Conservation (phyloP, 139 green algal species). For the Volvox africanus region DNA sequence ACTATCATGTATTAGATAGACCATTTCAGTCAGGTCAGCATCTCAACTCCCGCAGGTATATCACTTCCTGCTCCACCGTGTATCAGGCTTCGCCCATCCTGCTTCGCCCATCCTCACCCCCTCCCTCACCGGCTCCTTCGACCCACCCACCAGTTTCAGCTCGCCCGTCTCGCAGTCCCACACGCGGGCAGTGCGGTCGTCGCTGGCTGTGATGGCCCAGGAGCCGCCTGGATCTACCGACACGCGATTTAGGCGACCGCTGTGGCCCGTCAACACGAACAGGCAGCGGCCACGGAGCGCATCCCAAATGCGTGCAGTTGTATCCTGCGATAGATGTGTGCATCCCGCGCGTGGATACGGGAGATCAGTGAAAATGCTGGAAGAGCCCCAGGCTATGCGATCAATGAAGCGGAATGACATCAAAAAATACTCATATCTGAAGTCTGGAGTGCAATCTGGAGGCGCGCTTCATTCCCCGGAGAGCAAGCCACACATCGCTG, state of each 20-base stretch:
- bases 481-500: no score
- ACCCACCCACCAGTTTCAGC: slow-evolving; percentile 56
- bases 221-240: slow-evolving; percentile 53
- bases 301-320: slow-evolving; percentile 76
- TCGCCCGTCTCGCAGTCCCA: slow-evolving; percentile 70
- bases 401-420: no score
- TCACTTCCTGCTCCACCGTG: no score
- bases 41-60: no score
- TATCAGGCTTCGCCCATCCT: background rate
- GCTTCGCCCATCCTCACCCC: background rate
- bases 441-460: background rate
- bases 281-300: slow-evolving; percentile 59
- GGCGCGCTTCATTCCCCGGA: no score
- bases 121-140: background rate
- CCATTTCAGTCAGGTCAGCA: no score
- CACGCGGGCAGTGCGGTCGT: slow-evolving; percentile 80
- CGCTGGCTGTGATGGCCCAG: slow-evolving; percentile 70
- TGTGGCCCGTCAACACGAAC: slow-evolving; percentile 65
- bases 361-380: no score
- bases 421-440: background rate
- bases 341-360: no score
- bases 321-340: slow-evolving; percentile 50
- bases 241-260: slow-evolving; percentile 54
- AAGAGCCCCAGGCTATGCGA: no score
- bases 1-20: no score